phyloP scores from a whole-genome alignment of 2,329 filamentous ascomycete genomes.

The Cercospora zeina region DNA sequence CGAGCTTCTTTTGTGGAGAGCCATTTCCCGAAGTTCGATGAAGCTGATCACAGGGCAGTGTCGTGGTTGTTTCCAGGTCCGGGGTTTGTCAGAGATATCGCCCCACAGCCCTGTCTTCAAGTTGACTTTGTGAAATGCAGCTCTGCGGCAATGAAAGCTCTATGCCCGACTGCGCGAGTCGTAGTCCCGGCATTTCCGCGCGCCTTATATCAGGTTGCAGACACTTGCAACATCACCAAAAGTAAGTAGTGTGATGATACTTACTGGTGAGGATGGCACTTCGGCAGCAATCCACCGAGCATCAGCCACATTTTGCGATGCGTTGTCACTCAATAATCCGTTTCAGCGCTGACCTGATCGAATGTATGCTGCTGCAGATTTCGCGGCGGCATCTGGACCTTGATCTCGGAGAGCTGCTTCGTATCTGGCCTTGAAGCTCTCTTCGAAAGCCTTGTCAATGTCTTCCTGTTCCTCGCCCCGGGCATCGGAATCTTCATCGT shows the following conservation, averaged over 20 bases:
- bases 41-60: not conserved
- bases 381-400: conserved; percentile 21
- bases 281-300: not conserved
- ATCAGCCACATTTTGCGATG: not conserved
- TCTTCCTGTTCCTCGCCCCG: conserved; percentile 54
- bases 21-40: not conserved
- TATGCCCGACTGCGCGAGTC: not conserved
- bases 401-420: conserved; percentile 63
- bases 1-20: not conserved
- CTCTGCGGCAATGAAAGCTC: not conserved
- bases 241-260: not conserved
- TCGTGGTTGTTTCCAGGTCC: conserved; percentile 7
- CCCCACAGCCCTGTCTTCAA: not conserved
- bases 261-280: not conserved
- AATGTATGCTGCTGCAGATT: conserved; percentile 28
- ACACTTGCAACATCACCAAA: not conserved
- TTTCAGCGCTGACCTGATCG: conserved; percentile 29
- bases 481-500: conserved; percentile 50
- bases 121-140: not conserved
- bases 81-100: not conserved
- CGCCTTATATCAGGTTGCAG: not conserved
- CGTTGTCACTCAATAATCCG: not conserved
- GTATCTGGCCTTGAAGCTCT: conserved; percentile 74
- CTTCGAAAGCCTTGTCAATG: conserved; percentile 59
- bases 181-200: not conserved